These are phyloP conservation scores for Chaetomium sp. DNA, from an alignment of 2,329 filamentous ascomycete species.

Conservation along the genomic window DNA sequence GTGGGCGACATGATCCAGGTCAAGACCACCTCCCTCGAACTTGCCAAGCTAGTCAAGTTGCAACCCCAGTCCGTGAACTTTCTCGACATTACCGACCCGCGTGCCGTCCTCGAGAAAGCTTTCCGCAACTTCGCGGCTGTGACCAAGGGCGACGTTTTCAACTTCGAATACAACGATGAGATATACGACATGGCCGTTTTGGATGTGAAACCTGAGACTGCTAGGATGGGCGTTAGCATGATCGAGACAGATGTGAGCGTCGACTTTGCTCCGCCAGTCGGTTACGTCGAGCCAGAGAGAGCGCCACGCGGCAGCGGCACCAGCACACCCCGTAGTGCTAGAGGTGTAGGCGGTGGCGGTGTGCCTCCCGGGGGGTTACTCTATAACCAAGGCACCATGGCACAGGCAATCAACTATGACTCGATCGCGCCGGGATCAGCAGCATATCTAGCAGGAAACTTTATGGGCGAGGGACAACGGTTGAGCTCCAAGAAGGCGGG, in stretches of 20 bases:
- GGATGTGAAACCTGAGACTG: slow-evolving; percentile 84
- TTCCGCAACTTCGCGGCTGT: slow-evolving; percentile 95
- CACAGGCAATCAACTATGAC: slow-evolving; percentile 94
- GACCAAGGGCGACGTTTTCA: slow-evolving; percentile 92
- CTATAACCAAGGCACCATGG: slow-evolving; percentile 90
- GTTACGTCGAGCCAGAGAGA: slow-evolving; percentile 85
- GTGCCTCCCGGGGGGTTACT: slow-evolving; percentile 72
- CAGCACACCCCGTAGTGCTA: slow-evolving; percentile 74
- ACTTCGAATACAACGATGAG: slow-evolving; percentile 94
- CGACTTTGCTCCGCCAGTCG: slow-evolving; percentile 91
- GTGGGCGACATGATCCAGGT: slow-evolving; percentile 93
- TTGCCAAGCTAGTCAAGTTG: slow-evolving; percentile 91
- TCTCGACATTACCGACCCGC: slow-evolving; percentile 95
- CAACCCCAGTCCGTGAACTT: slow-evolving; percentile 93
- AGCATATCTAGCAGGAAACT: slow-evolving; percentile 72
- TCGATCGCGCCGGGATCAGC: slow-evolving; percentile 80
- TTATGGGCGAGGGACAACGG: slow-evolving; percentile 77
- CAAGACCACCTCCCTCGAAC: slow-evolving; percentile 88
- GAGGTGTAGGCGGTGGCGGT: slow-evolving; percentile 47
- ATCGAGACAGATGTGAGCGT: slow-evolving; percentile 96
- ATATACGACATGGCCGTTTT: slow-evolving; percentile 91
- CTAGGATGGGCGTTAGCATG: slow-evolving; percentile 86
- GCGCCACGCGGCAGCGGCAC: slow-evolving; percentile 66
- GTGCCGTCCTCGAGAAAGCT: slow-evolving; percentile 93
- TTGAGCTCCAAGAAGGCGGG: slow-evolving; percentile 80